Evolutionary conservation across 2,329 filamentous ascomycete genomes (phyloP).

Genomic region (Penicillium concentricum): DNA sequence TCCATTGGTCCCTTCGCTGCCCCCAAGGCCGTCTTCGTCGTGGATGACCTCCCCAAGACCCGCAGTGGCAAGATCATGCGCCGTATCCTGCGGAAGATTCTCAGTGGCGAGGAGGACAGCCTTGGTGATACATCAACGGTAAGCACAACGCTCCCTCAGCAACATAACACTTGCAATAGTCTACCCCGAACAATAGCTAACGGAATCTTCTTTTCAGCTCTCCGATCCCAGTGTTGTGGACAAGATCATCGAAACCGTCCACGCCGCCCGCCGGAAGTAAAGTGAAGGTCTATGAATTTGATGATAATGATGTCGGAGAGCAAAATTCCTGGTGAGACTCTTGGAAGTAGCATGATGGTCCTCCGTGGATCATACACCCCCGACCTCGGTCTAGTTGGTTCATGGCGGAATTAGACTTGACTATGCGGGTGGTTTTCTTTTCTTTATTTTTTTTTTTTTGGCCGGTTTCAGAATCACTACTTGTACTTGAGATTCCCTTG

Average conservation of each 20-base stretch:
- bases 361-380: neutral
- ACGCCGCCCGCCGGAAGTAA: slow-evolving; percentile 47
- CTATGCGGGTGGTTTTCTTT: slow-evolving; percentile 5
- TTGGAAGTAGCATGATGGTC: neutral
- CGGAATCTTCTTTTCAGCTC: slow-evolving; percentile 53
- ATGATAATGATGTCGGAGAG: slow-evolving; percentile 23
- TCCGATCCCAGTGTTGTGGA: slow-evolving; percentile 87
- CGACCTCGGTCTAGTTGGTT: neutral
- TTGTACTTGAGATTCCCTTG: slow-evolving; percentile 28
- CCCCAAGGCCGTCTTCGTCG: slow-evolving; percentile 86
- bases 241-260: slow-evolving; percentile 82
- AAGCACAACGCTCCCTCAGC: slow-evolving; percentile 40
- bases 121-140: slow-evolving; percentile 90
- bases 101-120: slow-evolving; percentile 95
- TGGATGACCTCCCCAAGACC: slow-evolving; percentile 95
- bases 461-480: slow-evolving; percentile 8
- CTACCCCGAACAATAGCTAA: slow-evolving; percentile 6
- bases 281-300: slow-evolving; percentile 13
- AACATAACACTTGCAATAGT: neutral
- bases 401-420: neutral
- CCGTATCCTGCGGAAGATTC: slow-evolving; percentile 92
- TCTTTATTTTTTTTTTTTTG: neutral
- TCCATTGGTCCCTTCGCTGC: slow-evolving; percentile 97
- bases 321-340: slow-evolving; percentile 10
- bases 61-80: slow-evolving; percentile 99